phyloP scores from a whole-genome alignment of 768 basidiomycete species.

The Boletus bicolor region DNA sequence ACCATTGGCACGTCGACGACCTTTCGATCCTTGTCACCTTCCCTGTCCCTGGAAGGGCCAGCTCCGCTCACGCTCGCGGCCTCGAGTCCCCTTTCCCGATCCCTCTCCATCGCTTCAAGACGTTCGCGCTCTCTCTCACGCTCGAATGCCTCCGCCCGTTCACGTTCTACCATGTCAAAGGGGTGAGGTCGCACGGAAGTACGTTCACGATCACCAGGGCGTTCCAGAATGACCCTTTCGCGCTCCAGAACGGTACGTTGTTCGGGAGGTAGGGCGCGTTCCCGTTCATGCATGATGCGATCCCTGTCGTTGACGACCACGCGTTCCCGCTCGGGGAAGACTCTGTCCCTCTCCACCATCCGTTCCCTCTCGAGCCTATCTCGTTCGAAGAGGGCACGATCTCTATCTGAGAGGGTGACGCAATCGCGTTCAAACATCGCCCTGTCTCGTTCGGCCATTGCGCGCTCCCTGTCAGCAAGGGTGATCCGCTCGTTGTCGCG shows the following conservation, averaged over 20 bases:
- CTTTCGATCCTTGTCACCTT: constrained; percentile 24
- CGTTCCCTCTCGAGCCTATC: constrained; percentile 24
- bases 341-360: constrained; percentile 22
- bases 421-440: constrained; percentile 24
- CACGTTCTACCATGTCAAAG: constrained; percentile 24
- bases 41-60: constrained; percentile 21
- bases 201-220: constrained; percentile 26
- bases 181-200: constrained; percentile 19
- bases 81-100: constrained; percentile 30
- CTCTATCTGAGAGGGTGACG: constrained; percentile 16
- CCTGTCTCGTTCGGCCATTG: constrained; percentile 21
- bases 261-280: constrained; percentile 17
- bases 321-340: constrained; percentile 23
- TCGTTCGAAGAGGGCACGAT: constrained; percentile 23
- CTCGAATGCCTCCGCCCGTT: constrained; percentile 30
- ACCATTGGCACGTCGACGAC: constrained; percentile 9
- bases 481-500: constrained; percentile 22
- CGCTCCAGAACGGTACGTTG: constrained; percentile 19
- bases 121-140: constrained; percentile 34
- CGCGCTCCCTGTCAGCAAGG: constrained; percentile 23
- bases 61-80: not conserved
- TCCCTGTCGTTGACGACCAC: constrained; percentile 25
- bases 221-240: constrained; percentile 22
- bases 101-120: constrained; percentile 26
- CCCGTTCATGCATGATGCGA: constrained; percentile 24